Base-by-base conservation (phyloP, 441 rosid genomes). In the Bocquillonia castaneifolia region DNA sequence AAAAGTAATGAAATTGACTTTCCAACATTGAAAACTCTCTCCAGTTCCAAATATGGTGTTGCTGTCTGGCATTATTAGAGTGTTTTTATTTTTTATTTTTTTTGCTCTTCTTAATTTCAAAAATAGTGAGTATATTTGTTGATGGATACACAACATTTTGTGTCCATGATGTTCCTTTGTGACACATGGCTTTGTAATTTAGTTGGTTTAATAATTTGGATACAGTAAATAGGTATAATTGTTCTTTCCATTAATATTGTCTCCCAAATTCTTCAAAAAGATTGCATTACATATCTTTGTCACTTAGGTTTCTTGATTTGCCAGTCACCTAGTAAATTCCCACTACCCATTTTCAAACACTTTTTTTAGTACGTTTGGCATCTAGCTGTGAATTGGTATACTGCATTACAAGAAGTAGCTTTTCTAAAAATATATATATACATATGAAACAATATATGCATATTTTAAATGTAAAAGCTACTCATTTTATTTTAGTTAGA, bases 1-100 rank as follows among this genome's bases (percentile, higher is more conserved):
- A 20, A 72, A 69, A 18, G 76, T 32, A 67, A 76, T 7, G 67
- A 68, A 68, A 67, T 77, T 63, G 84, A 76, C 79, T 72, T 77
- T 52, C 15, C 48, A 58, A 53, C 61, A 51, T 44, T 10, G 6
- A 32, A 59, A 64, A 67, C 48, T 34, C 8, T 48, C 56, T 53
- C 64, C 50, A 57, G 67, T 50, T 73, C 74, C 70, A 61, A 44
- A n/a, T 56, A 36, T 69, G 47, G 72, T 47, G 67, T 63, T 70
- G 68, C 20, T 78, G 80, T 76, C n/a, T 73, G 77, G 64, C 39
- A 73, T 76, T 53, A 60, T 73, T 65, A 63, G 39, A n/a, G n/a
- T n/a, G n/a, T n/a, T n/a, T n/a, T 56, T 64, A 59, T 72, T 67
- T 29, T 32, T 47, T 54, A 47, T 18, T 13, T 32, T 23, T 34